These are phyloP conservation scores for Ballota nigra DNA, from an alignment of 257 asterid species.

Conservation along the genomic window DNA sequence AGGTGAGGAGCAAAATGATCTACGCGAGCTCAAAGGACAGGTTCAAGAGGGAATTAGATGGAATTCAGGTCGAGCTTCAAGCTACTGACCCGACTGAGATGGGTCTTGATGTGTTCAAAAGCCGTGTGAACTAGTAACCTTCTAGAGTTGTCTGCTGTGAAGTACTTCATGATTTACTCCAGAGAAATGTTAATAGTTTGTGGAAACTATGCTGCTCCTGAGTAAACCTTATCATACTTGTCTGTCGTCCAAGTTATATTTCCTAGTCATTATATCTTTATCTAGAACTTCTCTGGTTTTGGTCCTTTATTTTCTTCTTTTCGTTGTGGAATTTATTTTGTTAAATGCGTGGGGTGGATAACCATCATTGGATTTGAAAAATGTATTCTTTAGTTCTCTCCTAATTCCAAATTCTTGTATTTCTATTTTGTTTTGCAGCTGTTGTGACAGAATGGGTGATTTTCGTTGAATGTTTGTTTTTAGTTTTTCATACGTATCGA, in stretches of 20 bases:
- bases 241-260: no score
- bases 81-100: conserved; percentile 37
- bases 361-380: conserved; percentile 16
- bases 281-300: conserved; percentile 26
- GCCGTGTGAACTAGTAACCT: conserved; percentile 28
- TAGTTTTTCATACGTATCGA: background rate
- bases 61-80: conserved; percentile 35
- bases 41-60: conserved; percentile 40
- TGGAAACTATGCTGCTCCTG: conserved; percentile 34
- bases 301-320: background rate
- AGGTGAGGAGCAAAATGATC: conserved; percentile 35
- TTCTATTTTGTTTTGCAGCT: background rate
- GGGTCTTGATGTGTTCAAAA: conserved; percentile 36
- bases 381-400: conserved; percentile 2
- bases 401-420: conserved; percentile 10
- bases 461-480: background rate
- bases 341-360: conserved; percentile 23
- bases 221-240: conserved; percentile 25
- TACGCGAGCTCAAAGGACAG: conserved; percentile 39
- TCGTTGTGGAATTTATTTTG: conserved; percentile 19
- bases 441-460: no score
- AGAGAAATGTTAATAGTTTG: conserved; percentile 47
- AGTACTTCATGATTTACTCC: conserved; percentile 24
- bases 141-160: conserved; percentile 15
- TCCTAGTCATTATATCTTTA: conserved; percentile 19